Conservation (phyloP, 805 yeast species). For the Cyberlindnera mycetangii region DNA sequence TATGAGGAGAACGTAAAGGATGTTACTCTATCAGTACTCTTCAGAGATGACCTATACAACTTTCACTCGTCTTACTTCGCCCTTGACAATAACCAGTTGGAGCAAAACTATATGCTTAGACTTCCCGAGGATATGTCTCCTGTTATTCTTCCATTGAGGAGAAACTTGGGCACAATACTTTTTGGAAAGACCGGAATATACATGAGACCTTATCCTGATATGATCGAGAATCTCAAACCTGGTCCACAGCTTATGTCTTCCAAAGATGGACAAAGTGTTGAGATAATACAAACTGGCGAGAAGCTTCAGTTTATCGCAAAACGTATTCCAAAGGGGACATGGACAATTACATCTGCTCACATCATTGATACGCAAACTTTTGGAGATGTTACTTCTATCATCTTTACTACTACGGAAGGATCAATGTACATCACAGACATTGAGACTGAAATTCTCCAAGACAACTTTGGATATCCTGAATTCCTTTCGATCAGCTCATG, state of each 20-base stretch:
- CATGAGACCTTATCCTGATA: conserved; percentile 8
- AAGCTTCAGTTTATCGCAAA: conserved; percentile 10
- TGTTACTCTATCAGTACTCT: conserved; percentile 14
- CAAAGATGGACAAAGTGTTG: conserved; percentile 5
- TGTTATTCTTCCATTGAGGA: conserved; percentile 4
- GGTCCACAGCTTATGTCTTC: background rate
- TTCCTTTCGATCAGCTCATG: conserved; percentile 9
- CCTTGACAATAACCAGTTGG: conserved; percentile 1
- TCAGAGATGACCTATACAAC: conserved; percentile 20
- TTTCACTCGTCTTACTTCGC: conserved; percentile 14
- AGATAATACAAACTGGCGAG: background rate
- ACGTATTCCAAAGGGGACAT: background rate
- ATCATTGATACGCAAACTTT: background rate
- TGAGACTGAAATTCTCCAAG: conserved; percentile 1
- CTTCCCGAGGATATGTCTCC: conserved; percentile 17
- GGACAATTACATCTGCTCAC: conserved; percentile 13
- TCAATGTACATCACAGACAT: conserved; percentile 8
- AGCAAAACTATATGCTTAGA: conserved; percentile 3
- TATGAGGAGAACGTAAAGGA: conserved; percentile 9
- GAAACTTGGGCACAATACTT: conserved; percentile 12
- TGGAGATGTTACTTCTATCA: background rate
- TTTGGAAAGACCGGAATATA: conserved; percentile 19
- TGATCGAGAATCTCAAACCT: background rate
- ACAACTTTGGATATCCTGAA: conserved; percentile 12
- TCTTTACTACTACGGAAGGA: conserved; percentile 11